Evolutionary conservation across 1,284 basidiomycete genomes (phyloP).

Genomic region (Trichosporon ovoides): DNA sequence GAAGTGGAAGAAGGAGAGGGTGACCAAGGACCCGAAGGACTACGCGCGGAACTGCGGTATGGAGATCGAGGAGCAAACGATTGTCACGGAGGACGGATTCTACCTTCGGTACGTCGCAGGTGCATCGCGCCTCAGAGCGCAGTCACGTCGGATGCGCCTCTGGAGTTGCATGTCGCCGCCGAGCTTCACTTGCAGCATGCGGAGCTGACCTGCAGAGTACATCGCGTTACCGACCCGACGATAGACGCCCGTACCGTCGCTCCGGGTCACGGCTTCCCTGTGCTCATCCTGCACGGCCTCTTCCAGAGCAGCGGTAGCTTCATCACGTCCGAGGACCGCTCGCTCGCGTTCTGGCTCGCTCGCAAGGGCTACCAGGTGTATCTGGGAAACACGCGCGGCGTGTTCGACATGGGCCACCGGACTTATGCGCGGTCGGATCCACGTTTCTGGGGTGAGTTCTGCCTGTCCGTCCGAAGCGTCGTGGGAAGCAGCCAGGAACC

Average conservation of each 20-base stretch:
- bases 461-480: neutral
- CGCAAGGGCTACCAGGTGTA: constrained; percentile 59
- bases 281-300: constrained; percentile 59
- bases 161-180: no score
- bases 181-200: neutral
- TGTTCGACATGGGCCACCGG: constrained; percentile 60
- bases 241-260: constrained; percentile 38
- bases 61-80: constrained; percentile 56
- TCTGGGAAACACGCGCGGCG: constrained; percentile 58
- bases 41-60: constrained; percentile 57
- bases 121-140: neutral
- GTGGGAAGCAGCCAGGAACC: neutral
- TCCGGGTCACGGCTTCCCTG: constrained; percentile 55
- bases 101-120: constrained; percentile 48
- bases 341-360: constrained; percentile 60
- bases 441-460: constrained; percentile 56
- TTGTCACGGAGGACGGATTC: constrained; percentile 60
- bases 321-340: constrained; percentile 59
- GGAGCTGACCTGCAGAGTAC: constrained; percentile 44
- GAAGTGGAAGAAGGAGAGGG: constrained; percentile 52
- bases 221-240: constrained; percentile 54
- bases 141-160: no score
- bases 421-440: constrained; percentile 54
- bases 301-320: constrained; percentile 62
- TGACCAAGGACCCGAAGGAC: constrained; percentile 56